Conservation (phyloP, 805 yeast genomes). For the Metschnikowia gruessii region DNA sequence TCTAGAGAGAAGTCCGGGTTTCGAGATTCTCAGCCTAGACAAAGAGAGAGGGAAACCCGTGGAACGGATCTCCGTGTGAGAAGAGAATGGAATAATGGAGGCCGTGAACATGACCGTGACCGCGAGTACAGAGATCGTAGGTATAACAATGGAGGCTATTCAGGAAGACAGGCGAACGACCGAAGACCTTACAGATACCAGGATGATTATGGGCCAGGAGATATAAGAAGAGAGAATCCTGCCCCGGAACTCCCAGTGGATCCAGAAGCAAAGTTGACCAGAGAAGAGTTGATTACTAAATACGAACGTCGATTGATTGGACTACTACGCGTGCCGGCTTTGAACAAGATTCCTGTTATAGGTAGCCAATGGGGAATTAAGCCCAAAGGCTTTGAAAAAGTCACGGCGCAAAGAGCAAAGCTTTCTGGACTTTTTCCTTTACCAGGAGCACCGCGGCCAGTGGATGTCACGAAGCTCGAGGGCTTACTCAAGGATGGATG, state of each 20-base stretch:
- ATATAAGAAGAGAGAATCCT: constrained; percentile 15
- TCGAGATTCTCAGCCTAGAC: constrained; percentile 1
- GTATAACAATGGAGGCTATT: background rate
- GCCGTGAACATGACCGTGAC: constrained; percentile 5
- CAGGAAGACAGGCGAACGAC: constrained; percentile 4
- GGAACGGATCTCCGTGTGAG: constrained; percentile 10
- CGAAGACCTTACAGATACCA: constrained; percentile 10
- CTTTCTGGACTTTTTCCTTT: constrained; percentile 73
- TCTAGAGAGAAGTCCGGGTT: background rate
- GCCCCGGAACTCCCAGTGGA: constrained; percentile 7
- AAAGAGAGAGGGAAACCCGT: constrained; percentile 16
- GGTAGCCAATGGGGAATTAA: constrained; percentile 66
- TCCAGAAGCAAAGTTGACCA: constrained; percentile 18
- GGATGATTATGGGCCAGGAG: constrained; percentile 19
- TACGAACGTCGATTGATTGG: constrained; percentile 29
- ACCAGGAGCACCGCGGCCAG: constrained; percentile 49
- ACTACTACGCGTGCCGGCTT: constrained; percentile 40
- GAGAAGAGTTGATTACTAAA: constrained; percentile 23
- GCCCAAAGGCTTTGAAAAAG: constrained; percentile 71
- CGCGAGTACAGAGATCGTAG: constrained; percentile 6
- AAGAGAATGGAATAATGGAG: constrained; percentile 4
- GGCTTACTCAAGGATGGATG: constrained; percentile 37
- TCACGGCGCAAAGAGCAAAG: constrained; percentile 74
- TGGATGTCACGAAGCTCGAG: constrained; percentile 40
- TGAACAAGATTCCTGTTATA: constrained; percentile 50